Evolutionary conservation across 495 filamentous ascomycete species (phyloP).

Genomic region (Penicillium fimorum): DNA sequence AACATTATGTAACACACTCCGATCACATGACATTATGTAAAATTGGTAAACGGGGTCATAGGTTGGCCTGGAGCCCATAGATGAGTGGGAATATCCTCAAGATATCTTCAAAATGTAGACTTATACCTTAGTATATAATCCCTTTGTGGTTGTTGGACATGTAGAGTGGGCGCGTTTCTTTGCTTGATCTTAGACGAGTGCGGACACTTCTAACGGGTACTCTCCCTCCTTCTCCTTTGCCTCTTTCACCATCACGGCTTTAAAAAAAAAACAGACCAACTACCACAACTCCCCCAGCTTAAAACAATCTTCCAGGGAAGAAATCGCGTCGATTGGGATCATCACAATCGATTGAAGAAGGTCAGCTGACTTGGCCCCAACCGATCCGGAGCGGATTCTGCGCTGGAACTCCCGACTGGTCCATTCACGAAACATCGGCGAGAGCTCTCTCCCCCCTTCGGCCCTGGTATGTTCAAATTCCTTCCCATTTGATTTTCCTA

Average conservation of each 20-base stretch:
- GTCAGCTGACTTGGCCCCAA: conserved; percentile 11
- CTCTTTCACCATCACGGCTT: conserved; percentile 11
- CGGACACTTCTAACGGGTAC: conserved; percentile 13
- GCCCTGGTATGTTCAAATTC: conserved; percentile 24
- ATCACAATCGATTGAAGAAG: conserved; percentile 1
- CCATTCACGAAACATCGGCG: conserved; percentile 9
- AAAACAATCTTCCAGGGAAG: not conserved
- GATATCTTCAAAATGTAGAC: not conserved
- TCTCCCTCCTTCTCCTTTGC: conserved; percentile 12
- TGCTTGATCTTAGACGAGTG: conserved; percentile 7
- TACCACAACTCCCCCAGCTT: conserved; percentile 1
- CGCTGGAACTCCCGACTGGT: conserved; percentile 9
- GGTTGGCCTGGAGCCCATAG: not conserved
- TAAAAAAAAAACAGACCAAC: not conserved
- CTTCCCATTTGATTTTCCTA: conserved; percentile 5
- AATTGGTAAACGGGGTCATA: conserved; percentile 6
- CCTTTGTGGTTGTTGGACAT: not conserved
- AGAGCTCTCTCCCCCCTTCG: conserved; percentile 18
- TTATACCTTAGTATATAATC: not conserved
- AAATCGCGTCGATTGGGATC: conserved; percentile 4
- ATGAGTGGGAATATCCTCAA: not conserved
- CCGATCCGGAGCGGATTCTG: conserved; percentile 12
- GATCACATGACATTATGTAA: conserved; percentile 9
- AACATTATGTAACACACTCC: conserved; percentile 2
- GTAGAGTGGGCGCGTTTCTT: conserved; percentile 1